A percentile compares a stretch with the other conserved stretches of the same genome.
These are phyloP conservation scores for Vaccinium corymbosum DNA, from an alignment of 148 eudicot genomes.

Conservation along the genomic window DNA sequence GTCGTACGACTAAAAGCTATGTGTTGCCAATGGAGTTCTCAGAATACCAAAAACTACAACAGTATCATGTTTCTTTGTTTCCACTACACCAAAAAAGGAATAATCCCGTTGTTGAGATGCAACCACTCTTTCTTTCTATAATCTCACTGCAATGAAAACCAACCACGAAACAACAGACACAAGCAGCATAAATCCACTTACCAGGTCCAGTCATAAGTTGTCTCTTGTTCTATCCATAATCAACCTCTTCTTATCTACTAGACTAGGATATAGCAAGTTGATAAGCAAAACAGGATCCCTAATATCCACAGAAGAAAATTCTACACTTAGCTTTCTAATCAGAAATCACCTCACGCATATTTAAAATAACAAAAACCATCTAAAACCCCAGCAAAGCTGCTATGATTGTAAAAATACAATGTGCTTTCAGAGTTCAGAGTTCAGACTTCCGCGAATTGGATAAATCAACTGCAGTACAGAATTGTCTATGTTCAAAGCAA, in stretches of 20 bases:
- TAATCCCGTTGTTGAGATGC: not conserved
- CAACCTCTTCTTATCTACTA: constrained; percentile 14
- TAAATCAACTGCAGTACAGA: not conserved
- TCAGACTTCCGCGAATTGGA: not conserved
- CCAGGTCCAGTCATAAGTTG: constrained; percentile 14
- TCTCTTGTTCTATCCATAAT: constrained; percentile 3
- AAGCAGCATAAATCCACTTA: constrained; percentile 2
- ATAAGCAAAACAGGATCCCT: constrained; percentile 17
- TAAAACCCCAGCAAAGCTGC: not conserved
- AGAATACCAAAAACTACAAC: not conserved
- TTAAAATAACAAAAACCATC: not conserved
- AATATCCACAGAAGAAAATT: not conserved
- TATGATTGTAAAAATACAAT: not conserved
- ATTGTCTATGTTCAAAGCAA: not conserved
- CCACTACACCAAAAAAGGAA: not conserved
- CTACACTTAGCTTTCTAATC: not conserved
- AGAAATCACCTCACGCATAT: not conserved
- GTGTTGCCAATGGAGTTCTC: not conserved
- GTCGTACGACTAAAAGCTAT: not conserved
- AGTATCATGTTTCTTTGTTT: not conserved
- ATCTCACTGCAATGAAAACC: not conserved
- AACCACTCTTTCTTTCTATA: not conserved
- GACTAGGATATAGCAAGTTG: constrained; percentile 9
- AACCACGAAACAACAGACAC: not conserved
- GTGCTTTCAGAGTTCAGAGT: not conserved